phyloP scores from a whole-genome alignment of 1,284 basidiomycete species.

The Caloboletus firmus region DNA sequence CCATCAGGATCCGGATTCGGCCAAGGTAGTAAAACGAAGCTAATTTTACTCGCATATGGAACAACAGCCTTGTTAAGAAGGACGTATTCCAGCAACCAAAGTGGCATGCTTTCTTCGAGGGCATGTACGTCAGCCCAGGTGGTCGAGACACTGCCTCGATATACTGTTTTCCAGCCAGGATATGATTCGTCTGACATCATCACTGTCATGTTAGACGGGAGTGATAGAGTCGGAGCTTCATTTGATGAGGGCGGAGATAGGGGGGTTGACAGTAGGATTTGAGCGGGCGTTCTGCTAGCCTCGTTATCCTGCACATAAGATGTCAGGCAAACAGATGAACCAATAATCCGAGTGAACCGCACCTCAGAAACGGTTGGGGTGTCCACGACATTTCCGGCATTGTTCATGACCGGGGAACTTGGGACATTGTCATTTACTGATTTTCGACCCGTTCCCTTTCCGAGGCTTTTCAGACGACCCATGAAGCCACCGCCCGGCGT shows the following conservation, averaged over 20 bases:
- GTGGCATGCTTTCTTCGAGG: constrained; percentile 79
- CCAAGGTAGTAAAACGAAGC: constrained; percentile 86
- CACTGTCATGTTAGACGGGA: constrained; percentile 67
- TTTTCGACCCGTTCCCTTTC: constrained; percentile 44
- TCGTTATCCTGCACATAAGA: constrained; percentile 21
- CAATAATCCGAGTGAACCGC: constrained; percentile 1
- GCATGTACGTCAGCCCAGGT: constrained; percentile 63
- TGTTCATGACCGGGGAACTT: constrained; percentile 29
- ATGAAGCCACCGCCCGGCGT: constrained; percentile 67
- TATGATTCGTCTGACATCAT: constrained; percentile 83
- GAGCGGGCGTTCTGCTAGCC: constrained; percentile 50
- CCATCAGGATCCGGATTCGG: constrained; percentile 52
- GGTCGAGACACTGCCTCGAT: constrained; percentile 69
- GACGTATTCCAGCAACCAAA: constrained; percentile 89
- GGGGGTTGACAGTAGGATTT: constrained; percentile 65
- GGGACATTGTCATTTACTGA: constrained; percentile 24
- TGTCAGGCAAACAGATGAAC: constrained; percentile 1
- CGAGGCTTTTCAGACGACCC: constrained; percentile 76
- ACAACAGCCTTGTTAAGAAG: constrained; percentile 64
- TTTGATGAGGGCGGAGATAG: constrained; percentile 68
- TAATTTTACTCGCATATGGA: constrained; percentile 65
- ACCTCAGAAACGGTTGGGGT: constrained; percentile 27
- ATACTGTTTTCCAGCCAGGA: constrained; percentile 78
- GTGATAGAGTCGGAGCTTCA: constrained; percentile 71
- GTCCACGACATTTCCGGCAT: constrained; percentile 18